Base-by-base conservation (phyloP, 768 basidiomycete species). In the Podaxis sp. region DNA sequence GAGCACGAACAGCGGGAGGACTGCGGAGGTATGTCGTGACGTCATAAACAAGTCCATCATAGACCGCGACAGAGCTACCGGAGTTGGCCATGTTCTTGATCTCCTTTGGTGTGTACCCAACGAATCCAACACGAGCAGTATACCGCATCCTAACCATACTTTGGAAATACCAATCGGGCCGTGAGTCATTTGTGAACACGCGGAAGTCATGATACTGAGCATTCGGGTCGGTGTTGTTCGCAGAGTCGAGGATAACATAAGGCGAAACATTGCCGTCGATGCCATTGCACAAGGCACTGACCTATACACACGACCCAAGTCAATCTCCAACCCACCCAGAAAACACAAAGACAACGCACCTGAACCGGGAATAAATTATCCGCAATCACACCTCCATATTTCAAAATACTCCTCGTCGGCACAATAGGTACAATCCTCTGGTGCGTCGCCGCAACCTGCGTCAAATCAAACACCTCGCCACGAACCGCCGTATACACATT, bases 101-200 rank as follows among this genome's bases (percentile, higher is more conserved):
- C 64, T 90, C 87, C 69, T 84, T 84, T 15, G 88, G 86, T 0
- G 91, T 91, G 71, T 85, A 90, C 0, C 95, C 96, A 56, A 96
- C 70, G 72, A 96, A 98, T 0, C 97, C 97, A 44, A 87, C 84
- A 41, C 96, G 91, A 68, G 86, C 87, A 58, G 86, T 89, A 80
- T 90, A 97, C 6, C 97, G 91, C 90, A 99, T 89, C 71, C 84
- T 74, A 2, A 92, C 91, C 97, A 99, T 99, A 63, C 80, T 82
- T 77, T 99, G 91, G 66, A 91, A 95, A 74, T 99, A 99, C 97
- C 97, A 99, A 71, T 99, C 97, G 0, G 97, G 96, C 8, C 97
- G 86, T 0, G 90, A 89, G 70, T 99, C 96, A 63, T 88, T 90
- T 38, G 88, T 90, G 71, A 81, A 88, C 0, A 88, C 89, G 17